phyloP scores from a whole-genome alignment of 2,329 filamentous ascomycete species.

The Mycosphaerelloides madeirae region DNA sequence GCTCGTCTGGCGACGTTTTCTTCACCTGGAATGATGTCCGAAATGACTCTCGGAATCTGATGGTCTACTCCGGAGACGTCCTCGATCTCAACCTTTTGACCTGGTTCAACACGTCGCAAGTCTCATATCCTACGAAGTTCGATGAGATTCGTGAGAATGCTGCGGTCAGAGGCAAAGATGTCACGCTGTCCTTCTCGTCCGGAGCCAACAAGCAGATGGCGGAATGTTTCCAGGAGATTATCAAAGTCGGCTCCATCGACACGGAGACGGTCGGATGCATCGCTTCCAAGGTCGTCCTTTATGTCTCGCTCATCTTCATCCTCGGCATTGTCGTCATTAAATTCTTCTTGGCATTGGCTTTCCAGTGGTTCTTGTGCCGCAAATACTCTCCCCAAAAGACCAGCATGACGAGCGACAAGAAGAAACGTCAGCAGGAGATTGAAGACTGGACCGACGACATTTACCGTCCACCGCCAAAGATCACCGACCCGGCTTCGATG shows the following conservation, averaged over 20 bases:
- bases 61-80: conserved; percentile 92
- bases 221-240: conserved; percentile 84
- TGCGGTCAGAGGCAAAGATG: conserved; percentile 74
- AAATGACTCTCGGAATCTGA: conserved; percentile 81
- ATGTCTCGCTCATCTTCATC: conserved; percentile 88
- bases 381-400: conserved; percentile 82
- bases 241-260: conserved; percentile 93
- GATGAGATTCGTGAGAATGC: conserved; percentile 69
- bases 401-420: conserved; percentile 72
- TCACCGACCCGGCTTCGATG: conserved; percentile 61
- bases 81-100: conserved; percentile 81
- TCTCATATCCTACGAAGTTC: conserved; percentile 70
- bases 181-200: conserved; percentile 82
- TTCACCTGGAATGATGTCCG: conserved; percentile 93
- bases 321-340: conserved; percentile 80
- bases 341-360: conserved; percentile 82
- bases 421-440: conserved; percentile 85
- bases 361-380: conserved; percentile 93
- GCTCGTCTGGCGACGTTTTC: conserved; percentile 77
- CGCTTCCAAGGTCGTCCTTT: conserved; percentile 92
- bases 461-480: conserved; percentile 79
- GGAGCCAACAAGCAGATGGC: conserved; percentile 73
- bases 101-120: conserved; percentile 84
- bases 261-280: conserved; percentile 97
- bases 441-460: conserved; percentile 98